Conservation (phyloP, 129 eudicot species). For the Deinandra increscens region DNA sequence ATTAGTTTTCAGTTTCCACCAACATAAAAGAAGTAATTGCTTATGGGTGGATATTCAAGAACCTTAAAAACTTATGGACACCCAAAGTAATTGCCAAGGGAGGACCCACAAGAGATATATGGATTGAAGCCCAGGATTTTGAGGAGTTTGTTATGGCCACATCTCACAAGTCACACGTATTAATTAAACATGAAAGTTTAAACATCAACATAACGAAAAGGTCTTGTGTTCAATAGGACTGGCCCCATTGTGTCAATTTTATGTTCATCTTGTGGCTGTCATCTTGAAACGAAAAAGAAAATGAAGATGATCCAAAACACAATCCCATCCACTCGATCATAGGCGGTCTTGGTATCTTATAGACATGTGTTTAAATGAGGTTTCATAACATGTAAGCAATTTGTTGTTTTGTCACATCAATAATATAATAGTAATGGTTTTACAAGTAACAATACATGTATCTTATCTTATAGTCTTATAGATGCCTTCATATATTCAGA, state of each 20-base stretch:
- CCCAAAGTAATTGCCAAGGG: background rate
- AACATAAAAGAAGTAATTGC: conserved; percentile 11
- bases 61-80: background rate
- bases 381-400: too few species aligned
- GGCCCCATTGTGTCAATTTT: conserved; percentile 10
- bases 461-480: too few species aligned
- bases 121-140: conserved; percentile 4
- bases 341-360: too few species aligned
- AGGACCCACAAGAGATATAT: conserved; percentile 7
- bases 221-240: background rate
- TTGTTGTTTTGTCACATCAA: too few species aligned
- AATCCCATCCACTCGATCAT: too few species aligned
- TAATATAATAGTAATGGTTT: too few species aligned
- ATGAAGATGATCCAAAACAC: too few species aligned
- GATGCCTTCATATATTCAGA: too few species aligned
- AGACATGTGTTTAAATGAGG: too few species aligned
- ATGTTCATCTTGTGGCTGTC: background rate
- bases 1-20: conserved; percentile 1
- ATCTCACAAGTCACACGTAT: background rate
- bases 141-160: conserved; percentile 19
- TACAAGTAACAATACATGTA: too few species aligned
- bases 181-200: background rate
- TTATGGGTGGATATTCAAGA: background rate
- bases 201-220: conserved; percentile 5
- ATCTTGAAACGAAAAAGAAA: background rate